Percentiles rank a stretch among this genome's conserved stretches.
Evolutionary conservation across 2,329 filamentous ascomycete genomes (phyloP).

Genomic region (Diaporthe citrichinensis): DNA sequence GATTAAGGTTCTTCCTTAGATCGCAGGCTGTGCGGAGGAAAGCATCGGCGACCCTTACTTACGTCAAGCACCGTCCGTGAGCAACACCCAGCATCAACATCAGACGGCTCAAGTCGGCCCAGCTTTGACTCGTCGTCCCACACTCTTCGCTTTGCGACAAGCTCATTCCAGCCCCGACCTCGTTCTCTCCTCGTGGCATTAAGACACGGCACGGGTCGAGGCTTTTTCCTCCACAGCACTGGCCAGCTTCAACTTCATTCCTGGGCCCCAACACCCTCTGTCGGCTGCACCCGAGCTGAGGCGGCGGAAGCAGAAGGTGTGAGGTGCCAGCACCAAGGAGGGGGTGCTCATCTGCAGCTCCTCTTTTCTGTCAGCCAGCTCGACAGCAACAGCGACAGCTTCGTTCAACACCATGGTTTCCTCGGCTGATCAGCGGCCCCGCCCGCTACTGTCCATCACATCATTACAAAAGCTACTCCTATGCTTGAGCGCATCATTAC

Average conservation of each 20-base stretch:
- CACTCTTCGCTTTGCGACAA: background rate
- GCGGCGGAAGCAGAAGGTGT: constrained; percentile 5
- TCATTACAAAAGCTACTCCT: constrained; percentile 35
- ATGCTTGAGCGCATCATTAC: constrained; percentile 56
- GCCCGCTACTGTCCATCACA: constrained; percentile 23
- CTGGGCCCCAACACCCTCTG: background rate
- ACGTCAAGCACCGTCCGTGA: constrained; percentile 13
- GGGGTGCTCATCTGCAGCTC: constrained; percentile 37
- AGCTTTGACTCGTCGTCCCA: constrained; percentile 6
- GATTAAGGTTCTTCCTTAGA: constrained; percentile 4
- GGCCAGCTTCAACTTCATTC: constrained; percentile 7
- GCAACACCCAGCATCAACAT: background rate
- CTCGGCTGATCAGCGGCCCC: constrained; percentile 15
- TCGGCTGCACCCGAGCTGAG: background rate
- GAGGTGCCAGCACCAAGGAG: constrained; percentile 37
- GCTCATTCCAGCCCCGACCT: constrained; percentile 23
- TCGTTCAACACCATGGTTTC: constrained; percentile 33
- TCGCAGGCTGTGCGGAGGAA: constrained; percentile 9
- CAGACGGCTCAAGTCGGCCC: background rate
- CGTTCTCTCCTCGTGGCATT: constrained; percentile 12
- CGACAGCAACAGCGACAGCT: constrained; percentile 15
- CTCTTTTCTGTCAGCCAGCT: constrained; percentile 31
- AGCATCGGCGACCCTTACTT: constrained; percentile 3
- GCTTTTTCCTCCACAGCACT: background rate
- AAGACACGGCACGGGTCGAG: constrained; percentile 38